Evolutionary conservation across 116 monocot species (phyloP), one percentile per base, ranked within the genome.

Genomic region (Phalaenopsis hybrid): DNA sequence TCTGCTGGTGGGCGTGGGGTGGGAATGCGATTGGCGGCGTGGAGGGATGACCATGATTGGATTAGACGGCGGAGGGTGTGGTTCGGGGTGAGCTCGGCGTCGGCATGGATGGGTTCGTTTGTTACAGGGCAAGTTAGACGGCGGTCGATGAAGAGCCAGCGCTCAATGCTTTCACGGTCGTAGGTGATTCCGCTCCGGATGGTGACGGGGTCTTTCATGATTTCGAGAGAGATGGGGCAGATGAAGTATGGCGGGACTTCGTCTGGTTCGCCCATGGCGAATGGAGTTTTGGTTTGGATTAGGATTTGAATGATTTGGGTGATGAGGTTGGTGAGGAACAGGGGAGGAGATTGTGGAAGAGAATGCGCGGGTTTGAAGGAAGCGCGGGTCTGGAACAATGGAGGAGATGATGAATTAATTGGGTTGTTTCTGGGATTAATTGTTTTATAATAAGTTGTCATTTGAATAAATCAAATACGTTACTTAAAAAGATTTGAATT

Each of bases 201-300:
- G 28, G 90, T 91, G 43, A 96, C 96, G 43, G 96, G 96, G 51
- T 96, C 96, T 79, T 82, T 79, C 96, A 96, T 96, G 55, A 91
- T 86, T 51, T 96, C 76, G 8, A 88, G 87, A 33, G 96, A 93
- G 46, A 96, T 96, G 0, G 96, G 96, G 74, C 96, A 96, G 5
- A 90, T 83, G 77, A 90, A 96, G 79, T 91, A 52, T 12, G 13
- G 52, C 12, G 52, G 52, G 12, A 52, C 52, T 52, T 52, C 52
- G 10, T 52, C 52, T 52, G 12, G 2, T 12, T 52, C 52, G 52
- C 13, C 52, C 52, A 52, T 52, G 52, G 52, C 52, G 55, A 55
- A 15, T 37, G 55, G 55, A 55, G 55, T 16, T 15, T 16, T 55
- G 1, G 55, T 13, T 15, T 13, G 48, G 48, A 48, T 48, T 48